Conservation (phyloP, 139 green algal species). For the Chlamydomonas eustigma region DNA sequence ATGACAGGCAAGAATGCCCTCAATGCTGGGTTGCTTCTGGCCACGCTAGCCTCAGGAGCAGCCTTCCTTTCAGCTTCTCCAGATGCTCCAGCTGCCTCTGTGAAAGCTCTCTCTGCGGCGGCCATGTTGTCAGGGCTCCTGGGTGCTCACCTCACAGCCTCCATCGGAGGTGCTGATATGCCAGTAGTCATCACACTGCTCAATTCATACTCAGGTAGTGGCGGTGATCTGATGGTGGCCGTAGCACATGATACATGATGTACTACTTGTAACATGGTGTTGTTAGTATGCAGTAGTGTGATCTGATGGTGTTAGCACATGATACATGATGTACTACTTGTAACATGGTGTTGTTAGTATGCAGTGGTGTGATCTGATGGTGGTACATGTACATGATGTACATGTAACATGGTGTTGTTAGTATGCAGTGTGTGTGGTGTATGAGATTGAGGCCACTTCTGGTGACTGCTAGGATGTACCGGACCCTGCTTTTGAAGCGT, state of each 20-base stretch:
- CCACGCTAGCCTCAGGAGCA: neutral
- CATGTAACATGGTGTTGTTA: too few relatives aligned
- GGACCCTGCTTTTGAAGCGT: too few relatives aligned
- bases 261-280: too few relatives aligned
- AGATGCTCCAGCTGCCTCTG: constrained; percentile 8
- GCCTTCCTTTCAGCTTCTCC: constrained; percentile 5
- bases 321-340: too few relatives aligned
- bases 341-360: too few relatives aligned
- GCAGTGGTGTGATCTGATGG: too few relatives aligned
- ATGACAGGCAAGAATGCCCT: constrained; percentile 72
- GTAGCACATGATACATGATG: neutral
- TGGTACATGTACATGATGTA: too few relatives aligned
- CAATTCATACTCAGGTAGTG: constrained; percentile 66
- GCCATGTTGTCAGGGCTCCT: constrained; percentile 50
- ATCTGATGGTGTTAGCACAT: too few relatives aligned
- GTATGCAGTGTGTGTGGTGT: too few relatives aligned
- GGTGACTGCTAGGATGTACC: too few relatives aligned
- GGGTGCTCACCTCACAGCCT: constrained; percentile 69
- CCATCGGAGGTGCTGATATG: constrained; percentile 81
- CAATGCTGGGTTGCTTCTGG: constrained; percentile 39
- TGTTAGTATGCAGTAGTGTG: too few relatives aligned
- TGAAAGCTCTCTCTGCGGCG: constrained; percentile 50
- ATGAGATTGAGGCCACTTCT: too few relatives aligned
- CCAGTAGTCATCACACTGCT: constrained; percentile 85
- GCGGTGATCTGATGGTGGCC: neutral